Conservation (phyloP, 768 basidiomycete genomes). For the Rhizopogon sp. region DNA sequence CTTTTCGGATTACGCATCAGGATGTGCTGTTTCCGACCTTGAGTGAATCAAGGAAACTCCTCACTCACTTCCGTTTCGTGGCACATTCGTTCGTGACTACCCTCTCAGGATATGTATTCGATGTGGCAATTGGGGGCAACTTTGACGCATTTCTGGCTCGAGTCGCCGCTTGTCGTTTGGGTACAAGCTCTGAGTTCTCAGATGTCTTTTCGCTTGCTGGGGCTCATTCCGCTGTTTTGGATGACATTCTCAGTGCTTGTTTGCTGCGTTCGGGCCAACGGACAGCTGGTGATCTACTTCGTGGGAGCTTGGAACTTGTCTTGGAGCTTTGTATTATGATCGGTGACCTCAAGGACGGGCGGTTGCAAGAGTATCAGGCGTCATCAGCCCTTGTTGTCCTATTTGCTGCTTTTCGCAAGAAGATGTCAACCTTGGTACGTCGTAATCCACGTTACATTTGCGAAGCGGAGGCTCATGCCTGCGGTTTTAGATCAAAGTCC, state of each 20-base stretch:
- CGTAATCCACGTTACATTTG: neutral
- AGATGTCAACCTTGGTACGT: slow-evolving; percentile 57
- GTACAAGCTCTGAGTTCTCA: slow-evolving; percentile 33
- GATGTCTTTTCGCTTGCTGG: slow-evolving; percentile 72
- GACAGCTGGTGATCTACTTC: slow-evolving; percentile 58
- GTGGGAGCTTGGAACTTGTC: slow-evolving; percentile 56
- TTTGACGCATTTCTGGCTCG: slow-evolving; percentile 63
- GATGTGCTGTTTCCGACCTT: slow-evolving; percentile 57
- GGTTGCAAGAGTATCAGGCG: slow-evolving; percentile 63
- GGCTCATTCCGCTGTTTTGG: slow-evolving; percentile 62
- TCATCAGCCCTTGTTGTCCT: slow-evolving; percentile 50
- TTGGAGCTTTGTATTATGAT: slow-evolving; percentile 64
- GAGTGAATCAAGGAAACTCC: slow-evolving; percentile 41
- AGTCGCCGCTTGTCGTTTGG: slow-evolving; percentile 24
- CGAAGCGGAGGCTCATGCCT: neutral
- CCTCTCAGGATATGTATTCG: slow-evolving; percentile 71
- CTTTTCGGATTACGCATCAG: slow-evolving; percentile 58
- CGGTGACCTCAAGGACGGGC: slow-evolving; percentile 50
- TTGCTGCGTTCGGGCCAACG: slow-evolving; percentile 66
- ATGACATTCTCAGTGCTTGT: slow-evolving; percentile 74
- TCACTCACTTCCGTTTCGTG: slow-evolving; percentile 70
- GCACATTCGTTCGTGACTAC: slow-evolving; percentile 64
- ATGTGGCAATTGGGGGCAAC: slow-evolving; percentile 76
- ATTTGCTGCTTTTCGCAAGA: slow-evolving; percentile 46
- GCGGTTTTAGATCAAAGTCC: slow-evolving; percentile 43